Percentiles rank a stretch among this genome's conserved stretches.
phyloP scores from a whole-genome alignment of 2,329 filamentous ascomycete species.

The Cercospora berteroae region DNA sequence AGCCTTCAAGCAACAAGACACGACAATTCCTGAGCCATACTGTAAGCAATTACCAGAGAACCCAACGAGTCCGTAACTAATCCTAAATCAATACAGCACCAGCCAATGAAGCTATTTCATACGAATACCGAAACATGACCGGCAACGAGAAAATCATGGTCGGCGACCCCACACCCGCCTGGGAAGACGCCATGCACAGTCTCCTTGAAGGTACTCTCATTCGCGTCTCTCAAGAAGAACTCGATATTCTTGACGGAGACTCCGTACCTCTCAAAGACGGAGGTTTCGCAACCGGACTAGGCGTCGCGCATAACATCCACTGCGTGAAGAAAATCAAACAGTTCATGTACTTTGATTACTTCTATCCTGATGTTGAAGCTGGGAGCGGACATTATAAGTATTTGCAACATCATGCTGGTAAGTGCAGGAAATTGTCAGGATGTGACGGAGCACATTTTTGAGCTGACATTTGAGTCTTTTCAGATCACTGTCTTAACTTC shows the following conservation, averaged over 20 bases:
- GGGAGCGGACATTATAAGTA: constrained; percentile 10
- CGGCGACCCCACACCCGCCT: constrained; percentile 14
- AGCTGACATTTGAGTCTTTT: background rate
- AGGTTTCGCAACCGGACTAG: constrained; percentile 15
- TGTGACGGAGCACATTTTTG: background rate
- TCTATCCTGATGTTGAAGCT: constrained; percentile 13
- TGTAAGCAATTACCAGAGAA: background rate
- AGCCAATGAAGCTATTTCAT: constrained; percentile 13
- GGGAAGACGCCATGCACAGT: constrained; percentile 12
- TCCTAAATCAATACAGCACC: background rate
- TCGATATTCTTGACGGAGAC: constrained; percentile 3
- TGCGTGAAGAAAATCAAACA: constrained; percentile 21
- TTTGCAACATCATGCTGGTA: constrained; percentile 16
- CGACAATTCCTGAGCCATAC: constrained; percentile 15
- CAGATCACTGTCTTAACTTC: constrained; percentile 21
- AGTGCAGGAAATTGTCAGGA: background rate
- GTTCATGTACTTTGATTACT: constrained; percentile 18
- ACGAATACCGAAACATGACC: constrained; percentile 16
- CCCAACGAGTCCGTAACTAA: background rate
- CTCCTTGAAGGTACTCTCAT: constrained; percentile 18
- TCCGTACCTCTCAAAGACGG: constrained; percentile 14
- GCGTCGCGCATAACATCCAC: constrained; percentile 18
- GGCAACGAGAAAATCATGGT: constrained; percentile 16
- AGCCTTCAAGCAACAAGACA: constrained; percentile 6
- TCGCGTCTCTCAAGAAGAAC: constrained; percentile 13